Conservation (phyloP, 2,329 filamentous ascomycete species). For the Rutstroemia sydowiana region DNA sequence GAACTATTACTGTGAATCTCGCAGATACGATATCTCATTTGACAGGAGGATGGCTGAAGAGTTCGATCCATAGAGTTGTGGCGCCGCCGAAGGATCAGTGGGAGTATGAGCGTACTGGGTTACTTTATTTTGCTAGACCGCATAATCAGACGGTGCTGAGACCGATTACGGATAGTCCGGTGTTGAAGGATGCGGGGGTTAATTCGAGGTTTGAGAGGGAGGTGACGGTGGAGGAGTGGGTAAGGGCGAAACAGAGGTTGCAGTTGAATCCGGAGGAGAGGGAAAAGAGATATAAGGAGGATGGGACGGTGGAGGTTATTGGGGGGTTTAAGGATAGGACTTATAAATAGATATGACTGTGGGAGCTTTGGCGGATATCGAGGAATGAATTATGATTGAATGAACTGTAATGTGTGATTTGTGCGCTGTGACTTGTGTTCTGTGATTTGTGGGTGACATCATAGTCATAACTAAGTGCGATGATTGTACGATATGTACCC, state of each 20-base stretch:
- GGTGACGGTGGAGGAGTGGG: slow-evolving; percentile 40
- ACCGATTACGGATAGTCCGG: slow-evolving; percentile 28
- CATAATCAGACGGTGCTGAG: slow-evolving; percentile 22
- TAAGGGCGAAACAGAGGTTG: slow-evolving; percentile 33
- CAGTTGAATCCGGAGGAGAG: slow-evolving; percentile 31
- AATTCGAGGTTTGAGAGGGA: slow-evolving; percentile 32
- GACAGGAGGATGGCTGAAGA: slow-evolving; percentile 41
- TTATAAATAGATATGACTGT: slow-evolving; percentile 17
- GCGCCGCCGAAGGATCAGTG: slow-evolving; percentile 32
- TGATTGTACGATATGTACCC: too few species aligned
- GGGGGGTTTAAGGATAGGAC: slow-evolving; percentile 27
- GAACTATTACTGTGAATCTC: slow-evolving; percentile 45
- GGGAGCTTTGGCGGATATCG: too few species aligned
- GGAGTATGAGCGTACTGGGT: slow-evolving; percentile 35
- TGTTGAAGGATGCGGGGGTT: slow-evolving; percentile 27
- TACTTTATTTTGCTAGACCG: slow-evolving; percentile 39
- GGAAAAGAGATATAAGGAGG: slow-evolving; percentile 29
- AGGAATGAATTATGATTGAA: too few species aligned
- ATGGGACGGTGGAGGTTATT: slow-evolving; percentile 34
- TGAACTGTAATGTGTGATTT: too few species aligned
- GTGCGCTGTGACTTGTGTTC: too few species aligned
- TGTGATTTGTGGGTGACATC: too few species aligned
- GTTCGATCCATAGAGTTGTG: slow-evolving; percentile 34
- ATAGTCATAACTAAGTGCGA: too few species aligned
- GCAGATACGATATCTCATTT: slow-evolving; percentile 42